Evolutionary conservation across 495 filamentous ascomycete species (phyloP).

Genomic region (Xylaria grammica): DNA sequence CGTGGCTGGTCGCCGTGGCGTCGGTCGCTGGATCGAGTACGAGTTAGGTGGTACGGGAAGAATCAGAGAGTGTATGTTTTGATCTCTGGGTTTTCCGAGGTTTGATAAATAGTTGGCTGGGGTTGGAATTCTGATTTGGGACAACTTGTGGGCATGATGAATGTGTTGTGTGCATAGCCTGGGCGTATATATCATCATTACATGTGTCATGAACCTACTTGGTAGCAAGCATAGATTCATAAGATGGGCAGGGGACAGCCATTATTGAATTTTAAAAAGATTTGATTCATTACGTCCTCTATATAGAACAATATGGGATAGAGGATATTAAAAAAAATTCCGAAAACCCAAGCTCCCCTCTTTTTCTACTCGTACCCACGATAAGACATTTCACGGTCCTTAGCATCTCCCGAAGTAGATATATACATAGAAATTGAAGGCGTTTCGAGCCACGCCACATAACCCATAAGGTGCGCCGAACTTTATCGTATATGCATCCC

Average conservation of each 20-base stretch:
- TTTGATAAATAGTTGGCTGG: neutral
- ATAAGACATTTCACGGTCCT: constrained; percentile 3
- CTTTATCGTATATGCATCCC: neutral
- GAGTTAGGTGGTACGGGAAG: constrained; percentile 62
- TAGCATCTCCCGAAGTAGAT: neutral
- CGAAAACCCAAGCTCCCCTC: constrained; percentile 20
- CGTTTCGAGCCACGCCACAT: neutral
- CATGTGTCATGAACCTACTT: neutral
- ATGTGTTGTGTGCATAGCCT: constrained; percentile 14
- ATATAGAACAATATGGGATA: constrained; percentile 10
- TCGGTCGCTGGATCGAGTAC: constrained; percentile 85
- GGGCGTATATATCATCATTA: neutral
- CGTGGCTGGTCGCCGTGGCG: constrained; percentile 63
- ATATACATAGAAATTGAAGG: constrained; percentile 19
- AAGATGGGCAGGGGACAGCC: too few species aligned
- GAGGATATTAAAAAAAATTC: constrained; percentile 29
- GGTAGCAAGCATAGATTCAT: neutral
- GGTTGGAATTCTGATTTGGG: neutral
- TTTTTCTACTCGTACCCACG: neutral
- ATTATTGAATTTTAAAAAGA: neutral
- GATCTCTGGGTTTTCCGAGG: neutral
- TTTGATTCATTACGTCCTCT: constrained; percentile 26
- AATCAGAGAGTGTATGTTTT: constrained; percentile 52
- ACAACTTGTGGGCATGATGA: constrained; percentile 3
- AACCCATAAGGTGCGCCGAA: neutral